phyloP scores from a whole-genome alignment of 257 asterid genomes.

The Solanum infundibuliforme region DNA sequence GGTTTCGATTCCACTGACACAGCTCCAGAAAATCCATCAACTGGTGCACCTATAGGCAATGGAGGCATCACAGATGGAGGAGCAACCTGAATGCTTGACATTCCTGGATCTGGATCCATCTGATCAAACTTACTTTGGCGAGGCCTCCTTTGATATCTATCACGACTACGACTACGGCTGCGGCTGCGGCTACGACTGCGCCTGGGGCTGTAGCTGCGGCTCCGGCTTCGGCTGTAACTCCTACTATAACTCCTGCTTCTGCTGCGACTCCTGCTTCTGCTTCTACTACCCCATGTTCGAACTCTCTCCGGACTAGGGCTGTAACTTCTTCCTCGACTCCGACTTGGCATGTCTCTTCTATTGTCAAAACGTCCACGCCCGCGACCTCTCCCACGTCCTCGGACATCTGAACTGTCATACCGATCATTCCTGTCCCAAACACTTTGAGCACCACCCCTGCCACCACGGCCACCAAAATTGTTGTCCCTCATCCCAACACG shows the following conservation, averaged over 20 bases:
- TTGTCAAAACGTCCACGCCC: constrained; percentile 79
- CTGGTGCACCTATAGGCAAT: not conserved
- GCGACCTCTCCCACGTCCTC: constrained; percentile 71
- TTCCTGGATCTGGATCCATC: constrained; percentile 27
- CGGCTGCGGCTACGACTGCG: constrained; percentile 13
- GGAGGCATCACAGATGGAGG: not conserved
- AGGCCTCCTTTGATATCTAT: constrained; percentile 53
- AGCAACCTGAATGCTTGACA: constrained; percentile 15
- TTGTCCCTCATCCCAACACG: constrained; percentile 28
- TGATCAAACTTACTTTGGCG: constrained; percentile 66
- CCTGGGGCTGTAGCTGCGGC: constrained; percentile 40
- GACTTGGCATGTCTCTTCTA: constrained; percentile 53
- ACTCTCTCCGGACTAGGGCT: constrained; percentile 72
- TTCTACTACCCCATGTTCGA: constrained; percentile 63
- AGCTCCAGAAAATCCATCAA: constrained; percentile 1
- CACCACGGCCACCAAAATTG: constrained; percentile 42
- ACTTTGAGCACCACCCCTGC: constrained; percentile 50
- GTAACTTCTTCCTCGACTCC: constrained; percentile 58
- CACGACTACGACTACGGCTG: constrained; percentile 40
- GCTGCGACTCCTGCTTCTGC: constrained; percentile 31
- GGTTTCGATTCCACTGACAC: not conserved
- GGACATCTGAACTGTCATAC: constrained; percentile 33
- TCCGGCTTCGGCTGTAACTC: constrained; percentile 42
- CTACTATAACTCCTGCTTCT: constrained; percentile 37
- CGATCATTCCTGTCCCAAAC: constrained; percentile 80